Percentiles rank a stretch among this genome's conserved stretches.
Evolutionary conservation across 176 grass and related monocot species (phyloP).

Genomic region (Chloris gayana): DNA sequence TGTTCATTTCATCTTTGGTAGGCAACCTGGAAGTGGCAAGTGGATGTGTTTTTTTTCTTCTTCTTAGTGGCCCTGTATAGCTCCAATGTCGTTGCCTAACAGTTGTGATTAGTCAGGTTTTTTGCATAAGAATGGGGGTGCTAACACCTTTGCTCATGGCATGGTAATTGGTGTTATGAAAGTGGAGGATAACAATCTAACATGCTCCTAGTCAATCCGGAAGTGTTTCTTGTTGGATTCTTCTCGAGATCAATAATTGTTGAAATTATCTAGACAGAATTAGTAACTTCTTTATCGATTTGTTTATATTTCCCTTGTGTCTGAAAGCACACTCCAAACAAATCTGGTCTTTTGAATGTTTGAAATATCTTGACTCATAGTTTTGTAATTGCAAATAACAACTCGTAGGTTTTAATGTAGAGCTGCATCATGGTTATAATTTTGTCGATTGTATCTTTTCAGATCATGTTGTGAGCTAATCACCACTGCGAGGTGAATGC

Average conservation of each 20-base stretch:
- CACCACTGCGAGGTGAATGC: background rate
- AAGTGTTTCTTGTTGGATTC: too few relatives aligned
- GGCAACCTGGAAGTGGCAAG: too few relatives aligned
- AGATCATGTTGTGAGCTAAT: conserved; percentile 15
- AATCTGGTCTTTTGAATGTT: too few relatives aligned
- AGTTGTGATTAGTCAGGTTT: background rate
- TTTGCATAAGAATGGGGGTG: background rate
- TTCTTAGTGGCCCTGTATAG: background rate
- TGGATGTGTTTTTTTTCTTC: too few relatives aligned
- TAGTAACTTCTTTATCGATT: background rate
- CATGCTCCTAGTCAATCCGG: too few relatives aligned
- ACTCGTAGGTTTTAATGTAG: too few relatives aligned
- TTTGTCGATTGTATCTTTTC: conserved; percentile 19
- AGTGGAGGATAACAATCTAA: background rate
- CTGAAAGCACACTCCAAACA: too few relatives aligned
- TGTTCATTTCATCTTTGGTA: too few relatives aligned
- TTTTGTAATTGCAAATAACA: too few relatives aligned
- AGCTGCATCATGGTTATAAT: conserved; percentile 2
- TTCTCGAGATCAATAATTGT: too few relatives aligned
- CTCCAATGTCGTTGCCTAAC: background rate
- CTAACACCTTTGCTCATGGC: background rate
- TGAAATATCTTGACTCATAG: too few relatives aligned
- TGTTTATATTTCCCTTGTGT: too few relatives aligned
- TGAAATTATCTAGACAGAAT: background rate
- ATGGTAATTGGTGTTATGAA: background rate